A percentile compares a stretch with the other conserved stretches of the same genome.
Conservation (phyloP, 1,139 yeast species). For the Hanseniaspora sp. region DNA sequence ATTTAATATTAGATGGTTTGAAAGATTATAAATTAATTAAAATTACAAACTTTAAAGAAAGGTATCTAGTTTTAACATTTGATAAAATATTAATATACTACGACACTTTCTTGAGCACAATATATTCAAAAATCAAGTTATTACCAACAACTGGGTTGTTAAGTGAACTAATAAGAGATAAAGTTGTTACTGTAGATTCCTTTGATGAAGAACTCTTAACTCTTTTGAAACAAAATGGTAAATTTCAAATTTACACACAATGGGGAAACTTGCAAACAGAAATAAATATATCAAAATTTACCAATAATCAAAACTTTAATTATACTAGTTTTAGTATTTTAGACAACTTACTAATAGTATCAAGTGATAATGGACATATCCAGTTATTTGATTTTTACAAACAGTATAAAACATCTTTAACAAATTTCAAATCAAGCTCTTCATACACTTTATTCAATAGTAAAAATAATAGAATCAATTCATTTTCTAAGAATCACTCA, state of each 20-base stretch:
- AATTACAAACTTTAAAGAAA: slow-evolving; percentile 18
- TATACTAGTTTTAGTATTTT: slow-evolving; percentile 22
- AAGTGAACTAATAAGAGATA: slow-evolving; percentile 6
- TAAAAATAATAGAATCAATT: slow-evolving; percentile 17
- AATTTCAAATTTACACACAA: slow-evolving; percentile 22
- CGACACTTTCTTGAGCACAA: slow-evolving; percentile 8
- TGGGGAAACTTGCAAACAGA: slow-evolving; percentile 26
- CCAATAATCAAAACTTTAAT: slow-evolving; percentile 9
- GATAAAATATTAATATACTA: slow-evolving; percentile 11
- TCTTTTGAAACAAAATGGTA: slow-evolving; percentile 22
- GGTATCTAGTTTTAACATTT: slow-evolving; percentile 18
- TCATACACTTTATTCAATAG: slow-evolving; percentile 22
- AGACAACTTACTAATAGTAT: slow-evolving; percentile 22
- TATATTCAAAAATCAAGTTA: slow-evolving; percentile 8
- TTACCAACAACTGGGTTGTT: slow-evolving; percentile 10
- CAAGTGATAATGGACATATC: slow-evolving; percentile 23
- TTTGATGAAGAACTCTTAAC: slow-evolving; percentile 21
- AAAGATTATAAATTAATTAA: slow-evolving; percentile 15
- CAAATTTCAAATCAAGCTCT: slow-evolving; percentile 23
- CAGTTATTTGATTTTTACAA: slow-evolving; percentile 27
- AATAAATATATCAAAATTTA: slow-evolving; percentile 10
- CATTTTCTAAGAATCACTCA: background rate
- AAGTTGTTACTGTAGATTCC: slow-evolving; percentile 18
- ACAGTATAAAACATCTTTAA: slow-evolving; percentile 20
- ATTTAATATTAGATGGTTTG: slow-evolving; percentile 10